Percentiles rank a stretch among this genome's conserved stretches.
Conservation (phyloP, 345 rosid species). For the Excoecaria agallocha region DNA sequence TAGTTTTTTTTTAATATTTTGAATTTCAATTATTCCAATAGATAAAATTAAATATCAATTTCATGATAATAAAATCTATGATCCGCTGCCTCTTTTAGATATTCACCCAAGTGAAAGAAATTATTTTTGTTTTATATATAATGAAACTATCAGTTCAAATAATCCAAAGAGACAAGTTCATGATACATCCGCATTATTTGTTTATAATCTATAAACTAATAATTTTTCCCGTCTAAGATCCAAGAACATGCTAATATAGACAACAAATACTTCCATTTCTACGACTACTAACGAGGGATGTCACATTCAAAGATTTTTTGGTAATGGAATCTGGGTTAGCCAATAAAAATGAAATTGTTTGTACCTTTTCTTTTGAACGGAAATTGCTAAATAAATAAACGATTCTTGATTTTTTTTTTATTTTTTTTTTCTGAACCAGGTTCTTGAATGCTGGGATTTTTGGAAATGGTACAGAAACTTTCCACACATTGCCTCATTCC, state of each 20-base stretch:
- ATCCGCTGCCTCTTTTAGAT: too few relatives aligned
- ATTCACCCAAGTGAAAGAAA: neutral
- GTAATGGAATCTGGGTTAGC: neutral
- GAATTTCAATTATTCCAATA: too few relatives aligned
- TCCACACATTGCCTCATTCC: constrained; percentile 21
- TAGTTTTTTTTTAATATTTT: too few relatives aligned
- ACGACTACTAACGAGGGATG: too few relatives aligned
- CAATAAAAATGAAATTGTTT: neutral
- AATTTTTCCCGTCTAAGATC: neutral
- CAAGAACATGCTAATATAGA: neutral
- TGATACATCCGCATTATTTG: neutral
- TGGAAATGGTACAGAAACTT: constrained; percentile 19
- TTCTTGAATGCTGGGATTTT: constrained; percentile 35
- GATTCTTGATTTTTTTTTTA: neutral
- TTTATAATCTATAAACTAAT: neutral
- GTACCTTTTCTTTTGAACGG: neutral
- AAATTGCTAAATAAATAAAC: neutral
- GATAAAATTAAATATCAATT: too few relatives aligned
- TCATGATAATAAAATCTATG: too few relatives aligned
- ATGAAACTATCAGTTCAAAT: neutral
- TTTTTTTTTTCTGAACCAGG: neutral
- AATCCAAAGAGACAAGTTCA: neutral
- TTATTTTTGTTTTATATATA: neutral
- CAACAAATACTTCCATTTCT: too few relatives aligned
- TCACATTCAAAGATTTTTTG: neutral